Evolutionary conservation across 129 eudicot species (phyloP), one percentile per base, ranked within the genome.

Genomic region (Lactuca sativa): DNA sequence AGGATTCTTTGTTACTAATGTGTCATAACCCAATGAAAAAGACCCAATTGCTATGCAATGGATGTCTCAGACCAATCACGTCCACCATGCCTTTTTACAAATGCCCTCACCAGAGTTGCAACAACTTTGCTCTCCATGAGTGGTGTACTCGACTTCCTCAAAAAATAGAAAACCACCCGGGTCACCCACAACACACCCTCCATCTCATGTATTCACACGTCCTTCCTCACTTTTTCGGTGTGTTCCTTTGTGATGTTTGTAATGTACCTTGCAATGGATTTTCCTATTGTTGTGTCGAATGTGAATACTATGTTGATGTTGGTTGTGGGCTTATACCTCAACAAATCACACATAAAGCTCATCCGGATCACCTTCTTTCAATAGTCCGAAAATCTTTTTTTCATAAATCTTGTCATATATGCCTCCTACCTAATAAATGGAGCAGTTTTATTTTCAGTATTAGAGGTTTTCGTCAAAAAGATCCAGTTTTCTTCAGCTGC

Each of bases 11-110:
- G 21, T 18, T 18, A 3, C 13, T 47, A 14, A 5, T 30, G 32
- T 53, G 36, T 36, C 74, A 70, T 70, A 31, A 57, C 43, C 74
- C 74, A 57, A 43, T 57, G 74, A 56, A 70, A 70, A 70, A 56
- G 65, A 58, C 16, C 3, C 40, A 43, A 16, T 10, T 54, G 0
- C 9, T 69, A 54, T 77, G 81, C 36, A 56, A 77, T 30, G 66
- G 60, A 40, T 71, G 75, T 10, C 2, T 70, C 4, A 34, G 21
- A 52, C 54, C 66, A 14, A 69, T 63, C 13, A 55, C 13, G 9
- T 5, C 12, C 47, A 6, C 12, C 47, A 70, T 36, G 56, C 71
- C 81, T 6, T 76, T 70, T 36, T 77, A 69, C 52, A 33, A 52
- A 18, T 74, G 79, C 43, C 16, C 44, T 12, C 1, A 15, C 4